Evolutionary conservation across 768 basidiomycete genomes (phyloP).

Genomic region (Pseudohyphozyma bogoriensis): DNA sequence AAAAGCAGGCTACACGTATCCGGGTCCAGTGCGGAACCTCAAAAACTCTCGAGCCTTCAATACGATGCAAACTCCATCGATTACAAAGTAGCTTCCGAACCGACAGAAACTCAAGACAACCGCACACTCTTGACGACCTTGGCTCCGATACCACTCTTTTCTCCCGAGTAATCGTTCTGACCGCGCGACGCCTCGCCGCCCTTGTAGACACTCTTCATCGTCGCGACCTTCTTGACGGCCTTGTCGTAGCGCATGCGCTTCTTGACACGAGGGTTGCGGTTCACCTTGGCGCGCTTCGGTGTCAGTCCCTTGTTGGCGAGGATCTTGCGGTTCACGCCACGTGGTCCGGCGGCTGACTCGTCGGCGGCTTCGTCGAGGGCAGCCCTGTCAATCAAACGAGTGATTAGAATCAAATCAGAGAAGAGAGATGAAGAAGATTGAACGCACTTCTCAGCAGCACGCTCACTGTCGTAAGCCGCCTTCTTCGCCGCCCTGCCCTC

Average conservation of each 20-base stretch:
- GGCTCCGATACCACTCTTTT: constrained; percentile 57
- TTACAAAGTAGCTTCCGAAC: no score
- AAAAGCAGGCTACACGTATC: no score
- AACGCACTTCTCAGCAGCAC: constrained; percentile 41
- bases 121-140: constrained; percentile 4
- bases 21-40: no score
- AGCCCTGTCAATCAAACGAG: constrained; percentile 17
- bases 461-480: constrained; percentile 60
- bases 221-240: constrained; percentile 82
- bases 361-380: constrained; percentile 15
- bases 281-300: constrained; percentile 73
- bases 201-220: constrained; percentile 85
- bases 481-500: constrained; percentile 70
- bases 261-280: constrained; percentile 95
- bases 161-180: constrained; percentile 73
- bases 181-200: constrained; percentile 60
- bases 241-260: constrained; percentile 86
- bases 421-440: not conserved
- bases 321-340: constrained; percentile 80
- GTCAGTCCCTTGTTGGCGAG: constrained; percentile 90
- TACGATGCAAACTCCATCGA: no score
- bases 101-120: no score
- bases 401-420: no score
- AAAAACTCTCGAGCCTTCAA: no score
- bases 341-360: constrained; percentile 51